Evolutionary conservation across 768 basidiomycete species (phyloP).

Genomic region (Trametes punicea): DNA sequence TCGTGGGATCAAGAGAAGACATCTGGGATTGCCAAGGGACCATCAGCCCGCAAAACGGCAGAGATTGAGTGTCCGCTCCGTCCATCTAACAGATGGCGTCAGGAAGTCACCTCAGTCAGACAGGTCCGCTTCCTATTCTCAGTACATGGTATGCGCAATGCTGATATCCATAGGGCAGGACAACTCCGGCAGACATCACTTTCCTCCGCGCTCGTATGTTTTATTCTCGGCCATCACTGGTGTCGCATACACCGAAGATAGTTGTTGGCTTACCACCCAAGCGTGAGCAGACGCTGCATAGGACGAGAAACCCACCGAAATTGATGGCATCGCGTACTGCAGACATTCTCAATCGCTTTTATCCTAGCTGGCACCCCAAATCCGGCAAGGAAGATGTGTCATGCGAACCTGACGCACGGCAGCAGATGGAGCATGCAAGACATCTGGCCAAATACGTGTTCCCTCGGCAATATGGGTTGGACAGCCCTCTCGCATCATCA

Average conservation of each 20-base stretch:
- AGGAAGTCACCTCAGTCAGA: not conserved
- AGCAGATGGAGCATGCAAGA: conserved; percentile 49
- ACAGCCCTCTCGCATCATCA: conserved; percentile 48
- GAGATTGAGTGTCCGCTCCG: conserved; percentile 9
- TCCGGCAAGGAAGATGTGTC: conserved; percentile 29
- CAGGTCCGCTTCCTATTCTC: too few relatives aligned
- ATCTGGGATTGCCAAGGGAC: not conserved
- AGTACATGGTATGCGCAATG: too few relatives aligned
- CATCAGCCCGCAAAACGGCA: conserved; percentile 30
- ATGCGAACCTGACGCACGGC: conserved; percentile 44
- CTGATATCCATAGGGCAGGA: conserved; percentile 25
- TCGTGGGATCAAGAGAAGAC: conserved; percentile 11
- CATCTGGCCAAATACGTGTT: conserved; percentile 83
- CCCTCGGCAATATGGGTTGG: conserved; percentile 69
- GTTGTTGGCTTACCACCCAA: conserved; percentile 63
- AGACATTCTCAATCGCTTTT: conserved; percentile 68
- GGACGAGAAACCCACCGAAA: not conserved
- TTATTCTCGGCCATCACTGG: conserved; percentile 57
- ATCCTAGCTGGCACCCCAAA: conserved; percentile 40
- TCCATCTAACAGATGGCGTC: not conserved
- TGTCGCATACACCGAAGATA: conserved; percentile 48
- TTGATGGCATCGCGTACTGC: not conserved
- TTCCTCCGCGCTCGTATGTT: conserved; percentile 60
- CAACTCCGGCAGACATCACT: conserved; percentile 47
- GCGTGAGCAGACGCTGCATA: conserved; percentile 43